Evolutionary conservation across 208 protist species (phyloP).

Genomic region (Wallacemonas collosoma): DNA sequence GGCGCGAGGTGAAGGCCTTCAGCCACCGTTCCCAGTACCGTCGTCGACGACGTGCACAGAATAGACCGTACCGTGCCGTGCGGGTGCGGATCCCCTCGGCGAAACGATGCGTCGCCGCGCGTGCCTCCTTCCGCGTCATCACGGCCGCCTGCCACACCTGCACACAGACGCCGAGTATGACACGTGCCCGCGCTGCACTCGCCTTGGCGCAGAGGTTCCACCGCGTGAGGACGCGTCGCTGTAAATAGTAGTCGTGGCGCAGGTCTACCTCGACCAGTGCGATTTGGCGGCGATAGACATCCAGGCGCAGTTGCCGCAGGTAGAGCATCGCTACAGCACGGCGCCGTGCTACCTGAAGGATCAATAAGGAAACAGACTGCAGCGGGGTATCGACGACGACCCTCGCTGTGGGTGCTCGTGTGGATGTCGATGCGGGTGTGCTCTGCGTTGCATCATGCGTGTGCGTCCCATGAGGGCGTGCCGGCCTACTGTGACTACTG

Average conservation of each 20-base stretch:
- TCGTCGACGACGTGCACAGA: not conserved
- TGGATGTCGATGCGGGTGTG: not conserved
- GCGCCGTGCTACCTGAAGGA: conserved; percentile 56
- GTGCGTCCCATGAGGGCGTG: not conserved
- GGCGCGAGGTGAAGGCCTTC: conserved; percentile 11
- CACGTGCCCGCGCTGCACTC: not conserved
- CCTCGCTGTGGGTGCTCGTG: conserved; percentile 6
- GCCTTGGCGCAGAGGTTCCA: conserved; percentile 25
- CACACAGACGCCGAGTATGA: conserved; percentile 17
- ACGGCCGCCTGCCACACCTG: conserved; percentile 34
- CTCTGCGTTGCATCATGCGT: not conserved
- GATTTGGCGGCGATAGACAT: conserved; percentile 26
- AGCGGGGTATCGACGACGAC: conserved; percentile 2
- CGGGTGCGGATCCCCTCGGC: conserved; percentile 21
- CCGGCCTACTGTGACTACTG: too few relatives aligned
- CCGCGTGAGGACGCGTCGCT: conserved; percentile 42
- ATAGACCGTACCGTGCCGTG: conserved; percentile 14
- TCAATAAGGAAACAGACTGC: conserved; percentile 61
- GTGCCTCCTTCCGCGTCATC: not conserved
- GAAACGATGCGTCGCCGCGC: conserved; percentile 15
- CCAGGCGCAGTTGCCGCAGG: conserved; percentile 61
- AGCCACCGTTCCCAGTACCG: conserved; percentile 14
- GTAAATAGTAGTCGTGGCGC: conserved; percentile 62
- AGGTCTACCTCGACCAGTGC: conserved; percentile 45
- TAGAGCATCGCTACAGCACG: conserved; percentile 60